Evolutionary conservation across 2,329 filamentous ascomycete species (phyloP).

Genomic region (Scleromitrula shiraiana): DNA sequence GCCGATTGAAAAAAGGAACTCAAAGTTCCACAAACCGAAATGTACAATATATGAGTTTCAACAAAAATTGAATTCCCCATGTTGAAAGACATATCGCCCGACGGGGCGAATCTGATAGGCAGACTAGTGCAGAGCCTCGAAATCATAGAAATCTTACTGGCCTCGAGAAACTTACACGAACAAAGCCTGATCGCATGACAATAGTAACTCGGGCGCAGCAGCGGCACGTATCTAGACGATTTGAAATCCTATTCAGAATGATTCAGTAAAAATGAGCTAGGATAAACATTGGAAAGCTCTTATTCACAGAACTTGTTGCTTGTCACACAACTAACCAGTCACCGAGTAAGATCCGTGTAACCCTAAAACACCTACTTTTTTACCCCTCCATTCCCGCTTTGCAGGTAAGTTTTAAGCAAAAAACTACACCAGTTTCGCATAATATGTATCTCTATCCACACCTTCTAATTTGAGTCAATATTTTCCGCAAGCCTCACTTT

Average conservation of each 20-base stretch:
- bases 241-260: not conserved
- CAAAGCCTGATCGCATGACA: slow-evolving; percentile 7
- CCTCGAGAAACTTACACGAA: not conserved
- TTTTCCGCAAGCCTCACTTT: not conserved
- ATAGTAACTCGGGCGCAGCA: not conserved
- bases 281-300: not conserved
- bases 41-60: no score
- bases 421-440: not conserved
- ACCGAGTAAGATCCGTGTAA: not conserved
- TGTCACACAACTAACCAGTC: slow-evolving; percentile 4
- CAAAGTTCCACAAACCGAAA: no score
- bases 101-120: no score
- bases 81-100: no score
- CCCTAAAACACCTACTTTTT: not conserved
- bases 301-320: not conserved
- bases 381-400: not conserved
- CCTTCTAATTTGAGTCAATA: not conserved
- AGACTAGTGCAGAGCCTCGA: no score
- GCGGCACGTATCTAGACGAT: slow-evolving; percentile 1
- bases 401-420: not conserved
- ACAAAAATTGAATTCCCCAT: no score
- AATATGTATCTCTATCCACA: not conserved
- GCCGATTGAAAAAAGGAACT: no score
- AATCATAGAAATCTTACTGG: not conserved
- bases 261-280: no score